A percentile compares a stretch with the other conserved stretches of the same genome.
Conservation (phyloP, 768 basidiomycete genomes). For the Multifurca ochricompacta region DNA sequence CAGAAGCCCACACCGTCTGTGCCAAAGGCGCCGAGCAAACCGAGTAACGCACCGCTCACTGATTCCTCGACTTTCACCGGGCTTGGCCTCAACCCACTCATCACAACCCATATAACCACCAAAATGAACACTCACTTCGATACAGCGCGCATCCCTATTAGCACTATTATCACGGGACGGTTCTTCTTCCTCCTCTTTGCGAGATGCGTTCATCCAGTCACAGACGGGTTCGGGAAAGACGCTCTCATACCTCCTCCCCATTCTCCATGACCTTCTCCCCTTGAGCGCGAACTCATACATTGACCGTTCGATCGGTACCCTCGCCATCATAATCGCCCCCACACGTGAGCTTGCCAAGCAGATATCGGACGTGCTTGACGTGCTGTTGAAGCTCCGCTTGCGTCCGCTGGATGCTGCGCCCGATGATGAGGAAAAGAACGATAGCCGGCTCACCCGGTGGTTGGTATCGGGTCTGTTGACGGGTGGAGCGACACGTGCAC, state of each 20-base stretch:
- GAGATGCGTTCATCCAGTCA: slow-evolving; percentile 90
- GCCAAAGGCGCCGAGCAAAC: no score
- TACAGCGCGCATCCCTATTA: slow-evolving; percentile 68
- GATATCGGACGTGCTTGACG: slow-evolving; percentile 92
- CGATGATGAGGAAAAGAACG: slow-evolving; percentile 37
- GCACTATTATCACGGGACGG: slow-evolving; percentile 47
- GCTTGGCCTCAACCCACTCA: no score
- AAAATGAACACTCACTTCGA: slow-evolving; percentile 90
- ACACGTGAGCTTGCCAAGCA: no score
- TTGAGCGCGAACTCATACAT: no score
- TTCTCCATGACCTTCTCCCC: no score
- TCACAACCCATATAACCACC: slow-evolving; percentile 64
- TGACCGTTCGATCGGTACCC: no score
- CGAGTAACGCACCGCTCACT: no score
- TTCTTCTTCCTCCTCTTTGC: slow-evolving; percentile 32
- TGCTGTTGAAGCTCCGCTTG: slow-evolving; percentile 67
- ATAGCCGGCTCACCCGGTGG: slow-evolving; percentile 68
- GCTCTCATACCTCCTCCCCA: no score
- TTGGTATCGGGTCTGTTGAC: slow-evolving; percentile 88
- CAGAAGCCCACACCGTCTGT: no score
- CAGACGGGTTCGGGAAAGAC: no score
- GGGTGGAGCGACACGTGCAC: slow-evolving; percentile 88
- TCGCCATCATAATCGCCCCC: no score
- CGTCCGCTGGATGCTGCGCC: slow-evolving; percentile 48
- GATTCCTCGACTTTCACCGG: no score